Conservation (phyloP, 176 grass and related monocot species). For the Leersia perrieri region DNA sequence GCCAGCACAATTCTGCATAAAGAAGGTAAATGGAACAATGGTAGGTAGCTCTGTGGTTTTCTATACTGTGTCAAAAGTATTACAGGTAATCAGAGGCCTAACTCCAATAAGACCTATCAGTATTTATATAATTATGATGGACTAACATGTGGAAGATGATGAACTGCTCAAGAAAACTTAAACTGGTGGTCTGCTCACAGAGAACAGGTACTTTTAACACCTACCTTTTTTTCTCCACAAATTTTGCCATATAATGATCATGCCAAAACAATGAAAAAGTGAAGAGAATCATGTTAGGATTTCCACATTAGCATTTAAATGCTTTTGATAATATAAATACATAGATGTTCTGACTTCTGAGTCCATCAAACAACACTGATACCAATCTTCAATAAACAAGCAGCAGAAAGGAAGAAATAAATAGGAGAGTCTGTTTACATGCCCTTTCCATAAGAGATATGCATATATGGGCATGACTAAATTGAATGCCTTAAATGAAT, state of each 20-base stretch:
- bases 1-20: slow-evolving; percentile 54
- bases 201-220: neutral
- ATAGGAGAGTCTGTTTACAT: neutral
- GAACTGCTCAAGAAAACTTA: too few species aligned
- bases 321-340: neutral
- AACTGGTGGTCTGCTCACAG: neutral
- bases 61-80: neutral
- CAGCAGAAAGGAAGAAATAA: slow-evolving; percentile 9
- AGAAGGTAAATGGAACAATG: neutral
- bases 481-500: too few species aligned
- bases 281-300: slow-evolving; percentile 1
- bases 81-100: neutral
- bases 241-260: neutral
- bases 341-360: neutral
- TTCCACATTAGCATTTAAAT: neutral
- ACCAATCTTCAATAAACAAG: neutral
- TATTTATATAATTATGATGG: too few species aligned
- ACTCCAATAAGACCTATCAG: neutral
- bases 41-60: neutral
- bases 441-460: neutral
- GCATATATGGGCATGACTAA: neutral
- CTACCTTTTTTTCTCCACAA: neutral
- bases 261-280: neutral
- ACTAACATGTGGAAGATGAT: neutral
- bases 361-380: neutral